Evolutionary conservation across 306 rosid species (phyloP), one percentile per base, ranked within the genome.

Genomic region (Quercus wislizeni): DNA sequence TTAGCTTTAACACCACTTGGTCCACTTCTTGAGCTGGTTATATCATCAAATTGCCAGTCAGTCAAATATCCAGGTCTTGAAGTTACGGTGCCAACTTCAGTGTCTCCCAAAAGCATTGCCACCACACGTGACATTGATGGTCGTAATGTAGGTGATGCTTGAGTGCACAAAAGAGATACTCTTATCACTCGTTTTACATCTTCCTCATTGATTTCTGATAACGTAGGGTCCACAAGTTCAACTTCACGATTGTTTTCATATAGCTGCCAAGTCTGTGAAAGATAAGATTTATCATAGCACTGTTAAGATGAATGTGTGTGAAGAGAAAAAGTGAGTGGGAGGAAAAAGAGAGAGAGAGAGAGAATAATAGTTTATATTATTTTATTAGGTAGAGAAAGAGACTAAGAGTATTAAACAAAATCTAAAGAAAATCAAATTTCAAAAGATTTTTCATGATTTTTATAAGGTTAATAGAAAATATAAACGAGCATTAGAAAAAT

Each of bases 61-160:
- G 91, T 79, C 58, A 92, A 55, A 85, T 92, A 92, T 31, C 90
- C 91, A 6, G 94, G 97, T 80, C 72, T 85, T 30, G 93, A 35
- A 73, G 84, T 82, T 38, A 84, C 86, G 28, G 77, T 1, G 64
- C 79, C 55, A 82, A 90, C 94, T 81, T 88, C 92, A 3, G 74
- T 58, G 74, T 90, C 90, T 80, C 94, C 92, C 0, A 87, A 69
- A 74, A 92, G 90, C 94, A 92, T 92, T 67, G 91, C 90, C 77
- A 90, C 89, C 25, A 88, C 92, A 4, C 88, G 89, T 3, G 97
- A 88, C 97, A 90, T 92, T 2, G 90, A 69, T 55, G 94, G 94
- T 20, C 91, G 83, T 69, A 79, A 82, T 20, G 54, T 20, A 41
- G 94, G 94, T 17, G 91, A 84, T 79, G 90, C 74, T 55, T 92